Evolutionary conservation across 73 alveolate species (phyloP).

Genomic region (Stentor roeselii): DNA sequence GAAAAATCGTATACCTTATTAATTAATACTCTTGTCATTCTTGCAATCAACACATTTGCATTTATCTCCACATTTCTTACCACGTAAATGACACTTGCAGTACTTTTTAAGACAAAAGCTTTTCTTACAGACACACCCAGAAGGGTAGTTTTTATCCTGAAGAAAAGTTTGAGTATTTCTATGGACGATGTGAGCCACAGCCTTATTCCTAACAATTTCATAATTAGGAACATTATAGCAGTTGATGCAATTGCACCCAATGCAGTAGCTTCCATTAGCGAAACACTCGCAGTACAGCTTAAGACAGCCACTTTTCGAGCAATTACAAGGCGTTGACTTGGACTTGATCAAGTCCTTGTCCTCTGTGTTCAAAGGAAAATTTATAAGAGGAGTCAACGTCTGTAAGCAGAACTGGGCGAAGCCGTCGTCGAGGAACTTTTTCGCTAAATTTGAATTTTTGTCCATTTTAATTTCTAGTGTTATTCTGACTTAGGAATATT

Average conservation of each 20-base stretch:
- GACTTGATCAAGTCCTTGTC: too few species aligned
- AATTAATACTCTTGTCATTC: too few species aligned
- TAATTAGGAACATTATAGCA: neutral
- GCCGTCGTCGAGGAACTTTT: too few species aligned
- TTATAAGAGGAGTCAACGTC: too few species aligned
- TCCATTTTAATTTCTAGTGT: too few species aligned
- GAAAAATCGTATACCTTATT: too few species aligned
- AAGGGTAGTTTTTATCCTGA: neutral
- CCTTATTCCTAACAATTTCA: neutral
- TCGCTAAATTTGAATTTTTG: too few species aligned
- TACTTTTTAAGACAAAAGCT: neutral
- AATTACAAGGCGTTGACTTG: too few species aligned
- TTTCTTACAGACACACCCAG: neutral
- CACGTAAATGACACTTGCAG: neutral
- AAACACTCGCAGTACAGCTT: neutral
- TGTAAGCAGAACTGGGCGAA: too few species aligned
- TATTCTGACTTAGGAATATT: too few species aligned
- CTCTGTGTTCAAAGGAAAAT: too few species aligned
- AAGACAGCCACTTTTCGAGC: too few species aligned
- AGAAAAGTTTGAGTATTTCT: neutral
- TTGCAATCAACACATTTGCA: constrained; percentile 2
- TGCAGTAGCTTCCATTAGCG: neutral
- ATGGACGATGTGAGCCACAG: neutral
- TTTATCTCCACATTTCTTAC: neutral
- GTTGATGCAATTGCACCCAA: neutral